Base-by-base conservation (phyloP, 1,284 basidiomycete species). In the Amylostereum areolatum region DNA sequence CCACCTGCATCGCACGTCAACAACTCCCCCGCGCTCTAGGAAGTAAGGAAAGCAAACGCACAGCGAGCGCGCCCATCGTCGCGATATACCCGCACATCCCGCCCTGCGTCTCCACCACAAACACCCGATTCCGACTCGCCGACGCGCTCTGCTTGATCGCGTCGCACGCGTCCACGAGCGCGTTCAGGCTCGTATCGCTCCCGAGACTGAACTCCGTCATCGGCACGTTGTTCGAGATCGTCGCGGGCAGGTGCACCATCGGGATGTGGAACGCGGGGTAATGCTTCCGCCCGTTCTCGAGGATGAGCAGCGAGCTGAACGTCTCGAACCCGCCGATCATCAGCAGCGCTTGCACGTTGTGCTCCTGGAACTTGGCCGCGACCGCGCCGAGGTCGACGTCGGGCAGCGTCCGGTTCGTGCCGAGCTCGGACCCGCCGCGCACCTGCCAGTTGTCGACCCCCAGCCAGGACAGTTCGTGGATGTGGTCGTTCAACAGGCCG, bases 101-200 rank as follows among this genome's bases (percentile, higher is more conserved):
- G 49, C 97, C 96, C 68, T 99, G 97, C 0, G 95, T 97, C 72
- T 99, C 95, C 28, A 99, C 92, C 2, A 99, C 89, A 65, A 99
- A 99, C 48, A 97, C 95, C 43, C 96, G 75, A 67, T 98, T 96
- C 56, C 96, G 72, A 60, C 91, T 95, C 5, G 96, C 96, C 46
- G 89, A 91, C 4, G 97, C 96, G 60, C 90, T 94, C 75, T 99
- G 97, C 73, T 95, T 97, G 71, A 99, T 97, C 31, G 94, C 87
- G 69, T 99, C 97, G 64, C 95, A 98, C 3, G 97, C 95, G 53
- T 93, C 89, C 35, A 98, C 93, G n/a, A 99, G 77, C 2, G 94
- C 93, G 63, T 98, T 98, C 74, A 99, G 74, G 64, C 89, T 92
- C 32, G 96, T 99, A 64, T 99, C 96, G 54, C 86, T 90, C 11